A percentile compares a stretch with the other conserved stretches of the same genome.
phyloP scores from a whole-genome alignment of 2,329 filamentous ascomycete genomes.

The Cladosporium oxysporum region DNA sequence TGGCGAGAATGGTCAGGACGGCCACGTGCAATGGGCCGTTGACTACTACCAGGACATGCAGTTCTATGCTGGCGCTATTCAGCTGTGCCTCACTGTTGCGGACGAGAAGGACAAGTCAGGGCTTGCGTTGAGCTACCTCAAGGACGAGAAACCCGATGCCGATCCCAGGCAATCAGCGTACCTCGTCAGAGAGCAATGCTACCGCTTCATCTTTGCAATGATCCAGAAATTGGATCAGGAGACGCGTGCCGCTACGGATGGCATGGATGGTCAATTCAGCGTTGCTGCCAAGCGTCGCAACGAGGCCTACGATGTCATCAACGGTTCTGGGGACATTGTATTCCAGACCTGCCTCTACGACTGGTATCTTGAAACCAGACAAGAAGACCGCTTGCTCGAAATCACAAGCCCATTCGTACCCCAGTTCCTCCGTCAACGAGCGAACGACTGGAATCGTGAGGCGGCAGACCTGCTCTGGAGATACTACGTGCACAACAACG shows the following conservation, averaged over 20 bases:
- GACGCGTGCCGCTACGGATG: constrained; percentile 67
- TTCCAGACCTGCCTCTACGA: constrained; percentile 97
- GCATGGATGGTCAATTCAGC: constrained; percentile 76
- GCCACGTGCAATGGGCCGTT: constrained; percentile 77
- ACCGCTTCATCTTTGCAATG: constrained; percentile 82
- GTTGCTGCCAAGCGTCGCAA: constrained; percentile 74
- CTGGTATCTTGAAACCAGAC: constrained; percentile 87
- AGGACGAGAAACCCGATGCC: constrained; percentile 71
- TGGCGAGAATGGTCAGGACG: constrained; percentile 33
- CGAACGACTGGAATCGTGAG: constrained; percentile 63
- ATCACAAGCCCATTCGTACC: constrained; percentile 85
- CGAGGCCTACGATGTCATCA: constrained; percentile 89
- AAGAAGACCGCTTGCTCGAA: constrained; percentile 80
- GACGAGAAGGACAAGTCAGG: constrained; percentile 85
- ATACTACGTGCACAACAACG: constrained; percentile 82
- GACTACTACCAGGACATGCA: constrained; percentile 76
- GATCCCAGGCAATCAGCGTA: constrained; percentile 72
- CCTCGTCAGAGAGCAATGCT: constrained; percentile 73
- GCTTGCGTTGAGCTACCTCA: constrained; percentile 79
- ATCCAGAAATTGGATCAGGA: constrained; percentile 75
- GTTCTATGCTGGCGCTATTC: constrained; percentile 90
- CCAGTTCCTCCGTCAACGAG: constrained; percentile 78
- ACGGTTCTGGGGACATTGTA: constrained; percentile 83
- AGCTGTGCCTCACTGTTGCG: constrained; percentile 80
- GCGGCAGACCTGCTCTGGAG: constrained; percentile 91